These are phyloP conservation scores for Tylopilus subfusipes DNA, from an alignment of 768 basidiomycete species.

Conservation along the genomic window DNA sequence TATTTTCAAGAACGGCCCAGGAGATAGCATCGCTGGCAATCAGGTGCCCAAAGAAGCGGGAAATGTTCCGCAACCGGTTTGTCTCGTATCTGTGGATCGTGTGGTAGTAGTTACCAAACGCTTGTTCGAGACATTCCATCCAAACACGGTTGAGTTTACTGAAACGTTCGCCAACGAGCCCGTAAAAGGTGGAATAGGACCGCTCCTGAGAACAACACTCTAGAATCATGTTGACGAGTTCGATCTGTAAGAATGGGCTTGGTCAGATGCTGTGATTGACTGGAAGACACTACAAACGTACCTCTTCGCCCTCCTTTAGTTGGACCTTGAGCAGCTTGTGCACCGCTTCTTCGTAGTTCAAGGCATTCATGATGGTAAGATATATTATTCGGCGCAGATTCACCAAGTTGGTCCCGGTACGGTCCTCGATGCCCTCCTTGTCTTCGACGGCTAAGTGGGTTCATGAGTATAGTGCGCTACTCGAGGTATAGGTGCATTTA, in stretches of 20 bases:
- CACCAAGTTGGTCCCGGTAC: constrained; percentile 92
- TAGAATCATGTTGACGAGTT: constrained; percentile 97
- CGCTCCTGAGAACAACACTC: constrained; percentile 99
- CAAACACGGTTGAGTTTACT: constrained; percentile 94
- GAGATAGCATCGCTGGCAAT: constrained; percentile 83
- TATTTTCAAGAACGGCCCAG: constrained; percentile 78
- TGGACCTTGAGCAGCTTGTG: constrained; percentile 96
- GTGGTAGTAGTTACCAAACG: constrained; percentile 86
- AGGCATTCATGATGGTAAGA: constrained; percentile 97
- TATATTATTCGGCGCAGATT: constrained; percentile 94
- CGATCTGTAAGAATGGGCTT: constrained; percentile 54
- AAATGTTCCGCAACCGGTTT: constrained; percentile 95
- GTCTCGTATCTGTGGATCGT: constrained; percentile 99
- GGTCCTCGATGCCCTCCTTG: constrained; percentile 89
- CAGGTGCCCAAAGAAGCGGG: constrained; percentile 94
- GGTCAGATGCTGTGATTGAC: background rate
- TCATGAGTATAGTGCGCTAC: constrained; percentile 27
- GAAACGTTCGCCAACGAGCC: constrained; percentile 93
- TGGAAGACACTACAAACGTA: constrained; percentile 33
- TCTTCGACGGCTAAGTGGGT: constrained; percentile 55
- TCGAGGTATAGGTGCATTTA: background rate
- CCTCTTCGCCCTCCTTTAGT: constrained; percentile 90
- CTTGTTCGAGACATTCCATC: constrained; percentile 84
- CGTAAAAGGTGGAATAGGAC: constrained; percentile 96
- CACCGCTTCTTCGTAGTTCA: constrained; percentile 98